These are phyloP conservation scores for Thamnidium elegans DNA, from an alignment of 192 early-diverging fungal species.

Conservation along the genomic window DNA sequence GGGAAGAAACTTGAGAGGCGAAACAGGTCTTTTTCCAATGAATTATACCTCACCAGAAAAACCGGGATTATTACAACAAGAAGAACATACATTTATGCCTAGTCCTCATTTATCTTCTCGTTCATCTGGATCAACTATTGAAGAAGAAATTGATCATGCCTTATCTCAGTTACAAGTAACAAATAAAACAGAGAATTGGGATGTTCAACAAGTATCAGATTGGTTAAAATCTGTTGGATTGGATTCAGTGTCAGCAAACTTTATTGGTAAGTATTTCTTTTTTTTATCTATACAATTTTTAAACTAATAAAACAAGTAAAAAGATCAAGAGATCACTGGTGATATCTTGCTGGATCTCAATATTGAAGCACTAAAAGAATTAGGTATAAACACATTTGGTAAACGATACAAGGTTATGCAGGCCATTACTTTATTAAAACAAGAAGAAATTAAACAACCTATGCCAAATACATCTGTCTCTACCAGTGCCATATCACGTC, in stretches of 20 bases:
- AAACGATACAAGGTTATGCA: constrained; percentile 68
- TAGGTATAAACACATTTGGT: constrained; percentile 61
- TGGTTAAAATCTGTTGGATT: constrained; percentile 59
- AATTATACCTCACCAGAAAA: constrained; percentile 51
- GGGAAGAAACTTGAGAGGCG: constrained; percentile 63
- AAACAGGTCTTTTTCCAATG: constrained; percentile 70
- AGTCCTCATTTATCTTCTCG: constrained; percentile 8
- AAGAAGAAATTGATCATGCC: constrained; percentile 15
- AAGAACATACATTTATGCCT: constrained; percentile 2
- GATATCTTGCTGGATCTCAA: constrained; percentile 60
- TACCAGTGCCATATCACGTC: constrained; percentile 7
- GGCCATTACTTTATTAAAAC: constrained; percentile 52
- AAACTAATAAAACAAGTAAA: neutral
- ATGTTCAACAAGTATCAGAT: constrained; percentile 52
- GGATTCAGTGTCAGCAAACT: constrained; percentile 40
- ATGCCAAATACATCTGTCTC: constrained; percentile 14
- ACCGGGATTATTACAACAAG: neutral
- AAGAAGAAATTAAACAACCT: constrained; percentile 15
- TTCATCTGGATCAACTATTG: constrained; percentile 18
- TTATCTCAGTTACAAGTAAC: constrained; percentile 18
- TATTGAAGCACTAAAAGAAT: constrained; percentile 61
- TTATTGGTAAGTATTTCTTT: constrained; percentile 55
- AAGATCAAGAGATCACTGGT: constrained; percentile 68
- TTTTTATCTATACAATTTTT: too few relatives aligned
- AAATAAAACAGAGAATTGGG: constrained; percentile 48